Evolutionary conservation across 805 yeast genomes (phyloP), one percentile per base, ranked within the genome.

Genomic region (Zygosaccharomyces bisporus): DNA sequence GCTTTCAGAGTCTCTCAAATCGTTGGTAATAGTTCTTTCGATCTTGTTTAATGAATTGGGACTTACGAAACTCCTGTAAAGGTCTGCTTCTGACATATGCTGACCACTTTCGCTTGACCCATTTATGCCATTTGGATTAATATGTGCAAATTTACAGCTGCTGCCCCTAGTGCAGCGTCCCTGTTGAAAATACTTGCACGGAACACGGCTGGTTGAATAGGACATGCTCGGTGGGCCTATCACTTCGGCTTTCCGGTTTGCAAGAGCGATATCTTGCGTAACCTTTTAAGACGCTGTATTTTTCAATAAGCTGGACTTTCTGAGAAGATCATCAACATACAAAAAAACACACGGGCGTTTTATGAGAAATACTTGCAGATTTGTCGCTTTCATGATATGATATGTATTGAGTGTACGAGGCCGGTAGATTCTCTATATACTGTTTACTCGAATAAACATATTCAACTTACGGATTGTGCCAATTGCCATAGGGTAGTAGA

Each of bases 391-490:
- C 20, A 24, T 37, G 40, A 24, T 37, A 89, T 91, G 97, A 81
- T 90, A 49, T 91, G 98, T 64, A 83, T 90, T 17, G 95, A 89
- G 61, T 93, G 98, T 62, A 74, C 80, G n/a, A 67, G 73, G 31
- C 78, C 82, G 3, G 83, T 82, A 27, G 70, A 72, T 13, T 71
- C 84, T 1, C 73, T 90, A 29, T 91, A 77, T 67, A 81, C 83
- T 17, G 73, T 72, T 52, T 90, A 86, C 64, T 78, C 90, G 21
- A 81, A 83, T 46, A 80, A 81, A 36, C 89, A 88, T 55, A 86
- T 91, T 38, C 80, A 85, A 51, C 74, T 88, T 30, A 82, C 95
- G 0, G 80, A 81, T 24, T 93, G 98, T 58, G 67, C 77, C 2
- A 61, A 67, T 21, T 93, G 99, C 62, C 73, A 77, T 23, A 71